Evolutionary conservation across 345 rosid genomes (phyloP).

Genomic region (Zanthoxylum bungeanum): DNA sequence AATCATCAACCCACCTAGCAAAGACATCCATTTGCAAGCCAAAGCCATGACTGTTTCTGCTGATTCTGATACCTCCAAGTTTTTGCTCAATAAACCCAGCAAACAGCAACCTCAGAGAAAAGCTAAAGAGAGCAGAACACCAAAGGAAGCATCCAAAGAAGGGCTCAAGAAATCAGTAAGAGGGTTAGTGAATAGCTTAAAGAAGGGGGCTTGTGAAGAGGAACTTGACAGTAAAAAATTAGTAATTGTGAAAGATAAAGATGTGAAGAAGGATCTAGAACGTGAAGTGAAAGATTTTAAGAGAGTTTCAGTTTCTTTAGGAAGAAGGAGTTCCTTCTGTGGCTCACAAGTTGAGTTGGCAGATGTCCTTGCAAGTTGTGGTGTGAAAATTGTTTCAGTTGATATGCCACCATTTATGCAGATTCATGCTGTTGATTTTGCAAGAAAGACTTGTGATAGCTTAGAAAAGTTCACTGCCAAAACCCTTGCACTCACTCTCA

Average conservation of each 20-base stretch:
- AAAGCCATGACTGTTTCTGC: conserved; percentile 51
- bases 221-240: conserved; percentile 7
- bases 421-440: conserved; percentile 72
- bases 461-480: conserved; percentile 68
- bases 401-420: conserved; percentile 88
- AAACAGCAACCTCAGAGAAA: conserved; percentile 19
- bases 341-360: conserved; percentile 48
- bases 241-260: conserved; percentile 9
- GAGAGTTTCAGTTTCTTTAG: conserved; percentile 33
- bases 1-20: conserved; percentile 1
- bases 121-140: conserved; percentile 12
- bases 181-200: conserved; percentile 6
- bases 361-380: conserved; percentile 54
- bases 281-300: conserved; percentile 24
- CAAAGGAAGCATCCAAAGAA: conserved; percentile 24
- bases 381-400: conserved; percentile 61
- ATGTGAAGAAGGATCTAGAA: conserved; percentile 19
- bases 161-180: conserved; percentile 19
- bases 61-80: conserved; percentile 39
- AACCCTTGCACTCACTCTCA: conserved; percentile 60
- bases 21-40: conserved; percentile 43
- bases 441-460: conserved; percentile 62
- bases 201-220: conserved; percentile 13
- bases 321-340: conserved; percentile 51
- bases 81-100: conserved; percentile 19